phyloP scores from a whole-genome alignment of 2,329 filamentous ascomycete genomes.

The Lecanicillium sp. region DNA sequence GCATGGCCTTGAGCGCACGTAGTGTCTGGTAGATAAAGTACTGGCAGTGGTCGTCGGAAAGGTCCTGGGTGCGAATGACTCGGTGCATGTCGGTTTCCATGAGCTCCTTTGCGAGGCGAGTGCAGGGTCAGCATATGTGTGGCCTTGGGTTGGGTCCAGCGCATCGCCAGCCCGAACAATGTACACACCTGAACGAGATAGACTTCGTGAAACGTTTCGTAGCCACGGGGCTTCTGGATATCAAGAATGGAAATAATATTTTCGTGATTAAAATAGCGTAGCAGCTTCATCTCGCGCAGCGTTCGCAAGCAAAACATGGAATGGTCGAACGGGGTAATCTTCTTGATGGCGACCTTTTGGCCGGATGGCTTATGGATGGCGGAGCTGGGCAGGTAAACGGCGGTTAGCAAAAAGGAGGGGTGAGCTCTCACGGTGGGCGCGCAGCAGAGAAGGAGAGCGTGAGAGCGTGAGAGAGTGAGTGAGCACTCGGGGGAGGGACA shows the following conservation, averaged over 20 bases:
- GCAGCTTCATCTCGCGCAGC: constrained; percentile 96
- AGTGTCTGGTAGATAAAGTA: constrained; percentile 99
- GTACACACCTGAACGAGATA: constrained; percentile 86
- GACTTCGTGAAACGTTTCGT: constrained; percentile 93
- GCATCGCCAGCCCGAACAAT: background rate
- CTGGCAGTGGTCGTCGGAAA: constrained; percentile 98
- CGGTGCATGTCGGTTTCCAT: constrained; percentile 99
- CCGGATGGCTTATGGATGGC: constrained; percentile 96
- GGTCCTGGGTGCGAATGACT: constrained; percentile 95
- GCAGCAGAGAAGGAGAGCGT: too few relatives aligned
- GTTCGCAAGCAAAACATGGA: constrained; percentile 98
- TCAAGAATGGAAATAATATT: constrained; percentile 99
- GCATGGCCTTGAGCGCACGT: constrained; percentile 96
- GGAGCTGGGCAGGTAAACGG: constrained; percentile 49
- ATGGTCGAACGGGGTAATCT: constrained; percentile 98
- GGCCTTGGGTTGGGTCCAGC: background rate
- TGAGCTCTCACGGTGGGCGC: too few relatives aligned
- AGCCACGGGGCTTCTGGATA: constrained; percentile 95
- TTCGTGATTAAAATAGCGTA: constrained; percentile 99
- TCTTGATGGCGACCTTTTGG: constrained; percentile 99
- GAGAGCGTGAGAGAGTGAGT: background rate
- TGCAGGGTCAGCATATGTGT: too few relatives aligned
- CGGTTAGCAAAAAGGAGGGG: constrained; percentile 1
- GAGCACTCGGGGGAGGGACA: background rate
- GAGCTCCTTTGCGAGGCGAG: constrained; percentile 55